Base-by-base conservation (phyloP, 2,329 filamentous ascomycete genomes). In the Zymoseptoria tritici region DNA sequence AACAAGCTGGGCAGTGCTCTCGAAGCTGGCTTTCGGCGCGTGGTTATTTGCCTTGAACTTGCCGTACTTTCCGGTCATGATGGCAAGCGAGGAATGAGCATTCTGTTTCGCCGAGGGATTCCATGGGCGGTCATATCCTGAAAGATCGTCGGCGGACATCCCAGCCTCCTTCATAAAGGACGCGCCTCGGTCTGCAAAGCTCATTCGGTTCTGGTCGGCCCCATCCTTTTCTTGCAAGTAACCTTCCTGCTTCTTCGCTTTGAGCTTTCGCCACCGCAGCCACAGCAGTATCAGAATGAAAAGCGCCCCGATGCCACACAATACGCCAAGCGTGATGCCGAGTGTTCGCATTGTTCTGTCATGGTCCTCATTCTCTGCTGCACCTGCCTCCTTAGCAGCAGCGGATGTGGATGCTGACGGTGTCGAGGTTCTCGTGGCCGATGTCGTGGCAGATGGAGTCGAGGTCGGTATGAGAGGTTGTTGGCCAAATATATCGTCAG, bases 311-410 rank as follows among this genome's bases (percentile, higher is more conserved):
- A 91, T 78, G 19, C 89, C 91, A 56, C 89, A 83, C 21, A 96
- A 85, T n/a, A 87, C 85, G 11, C 92, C 91, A 0, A 97, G 80
- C 0, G 89, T 89, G 55, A 90, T 89, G 36, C 90, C 92, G 1
- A 97, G 81, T 26, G 96, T 87, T 7, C 85, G 76, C 57, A 80
- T 65, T 70, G 75, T 85, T 66, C 63, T 66, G 20, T 74, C 81
- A 78, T 71, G 68, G 16, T 13, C 11, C 4, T 46, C 36, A n/a
- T 46, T 46, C 16, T n/a, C 36, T 64, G 80, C 75, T 72, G 72
- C 62, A 64, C 68, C 54, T 62, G 64, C 56, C 56, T 65, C 58
- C 66, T 66, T 49, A 70, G 72, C 72, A 49, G 75, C 73, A 22
- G 72, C 70, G 24, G 72, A 62, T 49, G 72, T 67, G 13, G 74